Evolutionary conservation across 2,329 filamentous ascomycete genomes (phyloP), one percentile per base, ranked within the genome.

Genomic region (Cryphonectria radicalis): DNA sequence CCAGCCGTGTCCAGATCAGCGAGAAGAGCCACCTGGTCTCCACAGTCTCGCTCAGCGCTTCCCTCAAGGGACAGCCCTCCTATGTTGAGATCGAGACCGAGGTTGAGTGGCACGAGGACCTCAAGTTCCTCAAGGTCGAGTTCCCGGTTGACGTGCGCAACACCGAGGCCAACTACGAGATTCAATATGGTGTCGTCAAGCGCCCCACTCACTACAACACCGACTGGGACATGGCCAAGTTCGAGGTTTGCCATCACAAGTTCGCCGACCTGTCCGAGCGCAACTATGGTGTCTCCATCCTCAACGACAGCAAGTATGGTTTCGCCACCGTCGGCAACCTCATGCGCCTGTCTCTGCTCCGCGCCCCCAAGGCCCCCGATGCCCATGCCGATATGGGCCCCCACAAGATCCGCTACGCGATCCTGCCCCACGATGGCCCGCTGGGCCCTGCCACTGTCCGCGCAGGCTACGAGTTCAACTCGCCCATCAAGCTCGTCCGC

Each of bases 141-240:
- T 99, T 99, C 82, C 95, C 96, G 0, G 95, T 98, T 74, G 92
- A 97, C 77, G 87, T 98, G 74, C 89, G 90, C 76, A 98, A 95
- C 81, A 97, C 92, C 0, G 94, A 98, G 81, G 96, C 96, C 43
- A 93, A 91, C 17, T 99, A 99, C 80, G 96, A 99, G 81, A 97
- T 94, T 10, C 95, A 97, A 77, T 98, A 93, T 78, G 95, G 95
- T 76, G 90, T 98, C 76, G 91, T 96, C 74, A 90, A 90, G 75
- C 89, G 96, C 42, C 95, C 96, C 2, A 99, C 96, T 0, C 96
- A 99, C 83, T 98, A 98, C 87, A 99, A 99, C 83, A 99, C 96
- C 3, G 92, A 86, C 84, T 90, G 91, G 91, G 91, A 93, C 78
- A 93, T 93, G 91, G 95, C 95, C 78, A 97, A 97, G 78, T 98